Base-by-base conservation (phyloP, 78 protist genomes). In the Dictyostelium intermedium region DNA sequence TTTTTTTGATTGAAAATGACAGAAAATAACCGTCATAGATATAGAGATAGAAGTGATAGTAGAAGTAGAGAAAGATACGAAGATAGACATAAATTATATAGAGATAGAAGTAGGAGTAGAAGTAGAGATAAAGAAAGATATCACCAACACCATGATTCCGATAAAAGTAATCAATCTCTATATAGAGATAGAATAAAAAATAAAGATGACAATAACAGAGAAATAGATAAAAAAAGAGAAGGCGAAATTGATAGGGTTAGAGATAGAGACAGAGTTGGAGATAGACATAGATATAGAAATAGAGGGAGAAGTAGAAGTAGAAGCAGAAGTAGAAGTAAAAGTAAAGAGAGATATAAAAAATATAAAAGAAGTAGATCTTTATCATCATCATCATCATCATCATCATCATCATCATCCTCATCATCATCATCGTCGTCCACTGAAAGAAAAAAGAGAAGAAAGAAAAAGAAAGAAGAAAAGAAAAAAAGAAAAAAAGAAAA, bases 291-390 rank as follows among this genome's bases (percentile, higher is more conserved):
- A 35, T 27, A 43, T 39, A 32, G 91, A 45, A 70, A 39, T 69
- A 69, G 80, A 69, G 8, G 63, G 2, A 56, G 41, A 82, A 18
- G 14, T 5, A 63, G 73, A 9, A 47, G 50, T 56, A 61, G 37
- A 35, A 43, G 66, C n/a, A 32, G 91, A 45, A 70, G 63, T 69
- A 69, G 80, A 69, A 20, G 63, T 84, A 20, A 60, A 9, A 37
- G 66, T 50, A 53, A 32, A 61, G 78, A 77, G 35, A 70, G 34
- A 87, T 30, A 34, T 34, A 76, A 41, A 50, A 89, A 34, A 80
- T 30, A 89, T 41, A 80, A 45, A 80, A 83, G 47, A 82, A n/a
- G 16, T 60, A 82, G 86, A 60, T 25, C 41, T 60, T 41, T 61
- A 23, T 83, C 87, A n/a, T 13, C 16, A 63, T 83, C 87, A 63